Percentiles rank a stretch among this genome's conserved stretches.
phyloP scores from a whole-genome alignment of 2,329 filamentous ascomycete species.

The Sclerotinia borealis region DNA sequence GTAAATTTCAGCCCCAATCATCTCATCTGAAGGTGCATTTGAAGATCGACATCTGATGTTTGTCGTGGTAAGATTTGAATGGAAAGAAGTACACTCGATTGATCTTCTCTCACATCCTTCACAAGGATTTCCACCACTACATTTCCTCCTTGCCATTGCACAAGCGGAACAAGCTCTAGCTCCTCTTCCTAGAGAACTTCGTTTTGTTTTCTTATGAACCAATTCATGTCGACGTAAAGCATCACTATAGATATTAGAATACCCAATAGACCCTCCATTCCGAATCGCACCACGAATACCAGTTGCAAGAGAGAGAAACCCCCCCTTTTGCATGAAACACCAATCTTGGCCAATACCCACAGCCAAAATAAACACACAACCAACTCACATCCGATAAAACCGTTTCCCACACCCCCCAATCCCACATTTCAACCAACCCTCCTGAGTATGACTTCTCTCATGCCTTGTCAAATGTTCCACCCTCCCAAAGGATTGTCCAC shows the following conservation, averaged over 20 bases:
- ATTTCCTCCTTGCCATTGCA: background rate
- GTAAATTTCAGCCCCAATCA: background rate
- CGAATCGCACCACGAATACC: too few species aligned
- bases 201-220: background rate
- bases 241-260: background rate
- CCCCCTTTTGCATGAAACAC: too few species aligned
- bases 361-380: background rate
- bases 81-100: background rate
- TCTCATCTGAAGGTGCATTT: background rate
- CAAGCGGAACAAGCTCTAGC: conserved; percentile 4
- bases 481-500: background rate
- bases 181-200: conserved; percentile 1
- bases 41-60: background rate
- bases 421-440: background rate
- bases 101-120: background rate
- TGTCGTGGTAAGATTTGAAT: background rate
- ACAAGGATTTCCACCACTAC: background rate
- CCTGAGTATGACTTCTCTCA: background rate
- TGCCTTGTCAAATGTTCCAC: conserved; percentile 5
- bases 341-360: too few species aligned
- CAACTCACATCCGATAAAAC: conserved; percentile 3
- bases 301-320: too few species aligned
- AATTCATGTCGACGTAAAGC: conserved; percentile 3
- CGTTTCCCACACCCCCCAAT: background rate
- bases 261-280: too few species aligned